Evolutionary conservation across 75 land plant genomes (phyloP).

Genomic region (Cunninghamia lanceolata): DNA sequence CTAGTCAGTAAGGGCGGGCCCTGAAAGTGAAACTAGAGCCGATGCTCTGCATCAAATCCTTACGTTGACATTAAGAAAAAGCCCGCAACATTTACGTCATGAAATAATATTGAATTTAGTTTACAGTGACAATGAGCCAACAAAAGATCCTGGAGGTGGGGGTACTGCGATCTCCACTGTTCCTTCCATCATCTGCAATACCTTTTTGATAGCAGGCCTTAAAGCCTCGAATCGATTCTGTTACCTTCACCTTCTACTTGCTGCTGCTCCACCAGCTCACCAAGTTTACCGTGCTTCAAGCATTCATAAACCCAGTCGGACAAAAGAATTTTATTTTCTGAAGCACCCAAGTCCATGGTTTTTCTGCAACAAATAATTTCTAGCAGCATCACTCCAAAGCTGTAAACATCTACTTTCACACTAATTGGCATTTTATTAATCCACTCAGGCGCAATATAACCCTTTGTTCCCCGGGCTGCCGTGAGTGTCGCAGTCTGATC

Average conservation of each 20-base stretch:
- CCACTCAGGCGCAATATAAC: slow-evolving; percentile 38
- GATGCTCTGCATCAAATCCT: no score
- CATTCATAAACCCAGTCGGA: slow-evolving; percentile 41
- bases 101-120: no score
- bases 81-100: no score
- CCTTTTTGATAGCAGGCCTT: slow-evolving; percentile 57
- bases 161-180: slow-evolving; percentile 36
- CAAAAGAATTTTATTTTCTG: slow-evolving; percentile 10
- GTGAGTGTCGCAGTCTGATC: slow-evolving; percentile 13
- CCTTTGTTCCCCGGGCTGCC: slow-evolving; percentile 20
- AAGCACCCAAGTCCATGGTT: slow-evolving; percentile 25
- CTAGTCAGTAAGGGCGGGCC: no score
- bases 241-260: slow-evolving; percentile 21
- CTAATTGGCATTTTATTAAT: slow-evolving; percentile 8
- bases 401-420: slow-evolving; percentile 27
- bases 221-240: slow-evolving; percentile 1
- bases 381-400: slow-evolving; percentile 25
- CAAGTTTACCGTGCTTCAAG: slow-evolving; percentile 13
- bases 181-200: slow-evolving; percentile 64
- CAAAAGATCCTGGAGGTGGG: slow-evolving; percentile 15
- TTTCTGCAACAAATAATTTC: slow-evolving; percentile 36
- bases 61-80: no score
- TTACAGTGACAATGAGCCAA: no score
- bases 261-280: slow-evolving; percentile 29
- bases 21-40: no score